Conservation (phyloP, 371 early-diverging fungal species). For the Circinella umbellata region DNA sequence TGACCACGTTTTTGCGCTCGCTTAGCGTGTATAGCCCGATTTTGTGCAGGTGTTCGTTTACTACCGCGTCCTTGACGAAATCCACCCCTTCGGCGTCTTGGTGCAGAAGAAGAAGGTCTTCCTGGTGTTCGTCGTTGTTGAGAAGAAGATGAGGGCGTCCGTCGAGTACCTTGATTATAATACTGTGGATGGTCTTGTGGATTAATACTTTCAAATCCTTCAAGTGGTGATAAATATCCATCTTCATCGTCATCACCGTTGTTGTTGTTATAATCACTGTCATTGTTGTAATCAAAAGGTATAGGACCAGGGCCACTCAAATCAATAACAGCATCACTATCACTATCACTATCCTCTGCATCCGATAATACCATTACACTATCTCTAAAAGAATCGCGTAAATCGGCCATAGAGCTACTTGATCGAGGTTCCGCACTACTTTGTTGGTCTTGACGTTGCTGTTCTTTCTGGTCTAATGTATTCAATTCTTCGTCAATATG, state of each 20-base stretch:
- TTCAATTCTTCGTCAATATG: background rate
- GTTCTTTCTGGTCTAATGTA: background rate
- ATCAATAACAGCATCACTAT: background rate
- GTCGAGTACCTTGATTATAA: background rate
- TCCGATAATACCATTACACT: background rate
- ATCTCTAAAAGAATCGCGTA: constrained; percentile 1
- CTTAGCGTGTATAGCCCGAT: no score
- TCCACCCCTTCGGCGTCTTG: no score
- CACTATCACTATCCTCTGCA: background rate
- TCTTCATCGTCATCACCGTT: background rate
- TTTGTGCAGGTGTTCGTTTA: no score
- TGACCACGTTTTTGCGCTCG: no score
- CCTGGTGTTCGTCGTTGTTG: background rate
- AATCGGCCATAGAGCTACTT: background rate
- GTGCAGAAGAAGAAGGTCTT: no score
- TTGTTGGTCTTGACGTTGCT: background rate
- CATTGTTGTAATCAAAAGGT: no score
- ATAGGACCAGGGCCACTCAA: no score
- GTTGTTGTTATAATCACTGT: background rate
- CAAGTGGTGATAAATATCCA: background rate
- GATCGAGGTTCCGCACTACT: constrained; percentile 1
- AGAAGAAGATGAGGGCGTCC: background rate
- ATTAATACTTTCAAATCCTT: background rate
- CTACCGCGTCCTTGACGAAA: no score
- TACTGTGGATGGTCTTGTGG: background rate